Evolutionary conservation across 441 rosid species (phyloP), one percentile per base, ranked within the genome.

Genomic region (Macaranga tanarius): DNA sequence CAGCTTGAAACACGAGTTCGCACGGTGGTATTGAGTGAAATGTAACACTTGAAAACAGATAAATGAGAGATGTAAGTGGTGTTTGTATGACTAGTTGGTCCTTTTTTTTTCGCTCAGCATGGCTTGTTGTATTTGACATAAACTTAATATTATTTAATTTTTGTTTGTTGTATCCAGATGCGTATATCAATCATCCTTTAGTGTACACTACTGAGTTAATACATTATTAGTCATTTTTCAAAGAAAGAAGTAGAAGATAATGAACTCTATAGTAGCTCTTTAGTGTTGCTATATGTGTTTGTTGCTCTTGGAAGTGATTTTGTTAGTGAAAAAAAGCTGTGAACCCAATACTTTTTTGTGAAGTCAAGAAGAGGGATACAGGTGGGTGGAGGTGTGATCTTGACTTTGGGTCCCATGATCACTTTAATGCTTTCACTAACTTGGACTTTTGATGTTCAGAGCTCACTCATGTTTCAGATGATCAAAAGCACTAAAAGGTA

Each of bases 1-100:
- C 65, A 25, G 72, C 75, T 63, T 68, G 40, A 62, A 68, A 57
- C 68, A 67, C 6, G n/a, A 50, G 61, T 62, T 62, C 55, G 12
- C 59, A 31, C 38, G 38, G 50, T 12, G 34, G 17, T 62, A 56
- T 28, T n/a, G n/a, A 31, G 7, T 22, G 38, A 38, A 71, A 47
- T 70, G 65, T 58, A 40, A 54, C 74, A 42, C 62, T 48, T 58
- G 57, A 59, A 31, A 58, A 44, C 65, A 31, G 73, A 62, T 55
- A 26, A 65, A 57, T 71, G 40, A 22, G 71, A 57, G 69, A 40
- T 66, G 73, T 59, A 67, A 72, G 60, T 44, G 70, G 54, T 47
- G 45, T 12, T 68, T 56, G 23, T 64, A 38, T 56, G 55, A 62
- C 48, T 34, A 5, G n/a, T 23, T 0, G 15, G 42, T 15, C 45